Base-by-base conservation (phyloP, 1,284 basidiomycete species). In the Dichomitus squalens region DNA sequence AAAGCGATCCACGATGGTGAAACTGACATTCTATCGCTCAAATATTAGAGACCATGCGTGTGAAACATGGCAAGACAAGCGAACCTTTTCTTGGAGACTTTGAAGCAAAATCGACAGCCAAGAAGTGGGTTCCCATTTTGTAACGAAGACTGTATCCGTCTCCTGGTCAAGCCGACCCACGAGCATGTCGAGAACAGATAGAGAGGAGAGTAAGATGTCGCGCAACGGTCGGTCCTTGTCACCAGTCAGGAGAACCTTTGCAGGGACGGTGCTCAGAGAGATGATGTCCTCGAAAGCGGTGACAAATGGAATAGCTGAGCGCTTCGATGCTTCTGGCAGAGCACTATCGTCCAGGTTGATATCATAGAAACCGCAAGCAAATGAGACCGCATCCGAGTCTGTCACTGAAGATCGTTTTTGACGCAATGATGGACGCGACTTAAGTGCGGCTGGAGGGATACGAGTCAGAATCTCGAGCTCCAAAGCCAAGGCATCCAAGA, bases 1-100 rank as follows among this genome's bases (percentile, higher is more conserved):
- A 16, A 88, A 75, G 25, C 83, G 79, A 55, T 92, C 87, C 14
- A 93, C 83, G 0, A 84, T 75, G 5, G 79, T 76, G 64, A 94
- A 93, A 44, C 84, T 84, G n/a, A 79, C 71, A 21, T 73, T 75
- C 88, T 89, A 65, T 27, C 50, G 54, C 54, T 23, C 21, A 20
- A 25, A 47, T 20, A n/a, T 51, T 12, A 52, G 27, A 4, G n/a
- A 9, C 4, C 4, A 16, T 21, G 29, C 29, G 29, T 31, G n/a
- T n/a, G n/a, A 2, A n/a, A 12, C 1, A 20, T 7, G 7, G 18
- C 7, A 20, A 2, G 53, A 34, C 35, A 5, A 29, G 61, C 77
- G 61, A 57, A 88, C 88, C 75, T 81, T 78, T 43, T 79, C 72
- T 51, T 84, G 79, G 36, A 90, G 67, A 46, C 73, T 79, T 20